Evolutionary conservation across 192 early-diverging fungal species (phyloP).

Genomic region (Entomortierella beljakovae): DNA sequence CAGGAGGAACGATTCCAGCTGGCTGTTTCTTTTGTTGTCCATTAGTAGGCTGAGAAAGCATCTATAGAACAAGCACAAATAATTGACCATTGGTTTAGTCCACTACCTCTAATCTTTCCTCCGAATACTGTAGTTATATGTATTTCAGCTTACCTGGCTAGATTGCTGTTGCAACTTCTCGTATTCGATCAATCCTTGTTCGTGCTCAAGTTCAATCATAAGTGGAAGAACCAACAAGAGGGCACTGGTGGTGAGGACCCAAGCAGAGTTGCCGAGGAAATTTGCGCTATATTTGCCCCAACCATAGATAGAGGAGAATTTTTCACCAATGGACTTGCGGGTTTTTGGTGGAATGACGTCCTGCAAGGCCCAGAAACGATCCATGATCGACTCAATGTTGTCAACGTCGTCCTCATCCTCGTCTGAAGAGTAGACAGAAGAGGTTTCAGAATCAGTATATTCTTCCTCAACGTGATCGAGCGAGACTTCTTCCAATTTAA

Average conservation of each 20-base stretch:
- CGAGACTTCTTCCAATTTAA: conserved; percentile 65
- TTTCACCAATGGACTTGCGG: conserved; percentile 70
- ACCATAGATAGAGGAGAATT: conserved; percentile 65
- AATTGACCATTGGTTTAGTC: neutral
- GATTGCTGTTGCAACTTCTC: conserved; percentile 74
- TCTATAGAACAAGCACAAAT: conserved; percentile 9
- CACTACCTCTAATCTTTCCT: neutral
- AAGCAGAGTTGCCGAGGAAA: conserved; percentile 84
- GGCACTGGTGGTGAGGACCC: conserved; percentile 91
- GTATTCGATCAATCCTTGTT: conserved; percentile 86
- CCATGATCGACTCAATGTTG: conserved; percentile 83
- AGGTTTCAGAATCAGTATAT: conserved; percentile 61
- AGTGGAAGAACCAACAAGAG: conserved; percentile 87
- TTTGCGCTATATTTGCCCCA: conserved; percentile 69
- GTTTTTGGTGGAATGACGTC: conserved; percentile 88
- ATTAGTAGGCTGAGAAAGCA: conserved; percentile 40
- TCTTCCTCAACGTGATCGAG: conserved; percentile 63
- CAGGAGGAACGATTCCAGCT: conserved; percentile 43
- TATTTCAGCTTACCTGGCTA: conserved; percentile 25
- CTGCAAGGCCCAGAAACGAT: conserved; percentile 84
- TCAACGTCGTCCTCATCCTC: conserved; percentile 78
- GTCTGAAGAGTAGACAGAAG: conserved; percentile 68
- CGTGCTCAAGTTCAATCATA: conserved; percentile 88
- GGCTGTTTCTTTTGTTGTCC: conserved; percentile 50
- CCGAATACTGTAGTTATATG: no score